Conservation (phyloP, 176 grass and related monocot genomes). For the Paspalum vaginatum region DNA sequence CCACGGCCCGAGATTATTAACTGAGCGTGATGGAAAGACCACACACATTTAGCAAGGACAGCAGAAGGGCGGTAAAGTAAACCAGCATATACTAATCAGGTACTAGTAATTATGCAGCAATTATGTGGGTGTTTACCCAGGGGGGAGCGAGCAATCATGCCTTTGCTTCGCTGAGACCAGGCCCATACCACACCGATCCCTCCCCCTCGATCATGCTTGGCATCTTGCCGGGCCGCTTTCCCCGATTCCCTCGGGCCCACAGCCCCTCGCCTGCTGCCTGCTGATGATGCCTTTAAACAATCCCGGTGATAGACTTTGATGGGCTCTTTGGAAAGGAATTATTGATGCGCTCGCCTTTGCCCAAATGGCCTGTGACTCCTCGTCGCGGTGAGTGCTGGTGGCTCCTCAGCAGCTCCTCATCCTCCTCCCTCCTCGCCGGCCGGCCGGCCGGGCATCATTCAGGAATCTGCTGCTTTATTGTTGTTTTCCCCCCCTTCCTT, state of each 20-base stretch:
- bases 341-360: conserved; percentile 45
- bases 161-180: conserved; percentile 44
- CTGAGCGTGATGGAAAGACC: too few relatives aligned
- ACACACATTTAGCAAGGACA: background rate
- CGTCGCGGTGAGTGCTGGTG: conserved; percentile 33
- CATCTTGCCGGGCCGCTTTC: conserved; percentile 45
- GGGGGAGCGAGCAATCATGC: conserved; percentile 13
- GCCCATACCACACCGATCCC: background rate
- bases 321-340: conserved; percentile 61
- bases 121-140: conserved; percentile 41
- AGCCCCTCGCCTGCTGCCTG: too few relatives aligned
- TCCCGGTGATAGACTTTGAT: conserved; percentile 52
- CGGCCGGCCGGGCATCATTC: conserved; percentile 54
- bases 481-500: too few relatives aligned
- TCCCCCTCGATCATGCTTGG: conserved; percentile 43
- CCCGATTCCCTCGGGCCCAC: conserved; percentile 53
- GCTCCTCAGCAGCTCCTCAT: background rate
- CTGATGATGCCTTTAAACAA: conserved; percentile 49
- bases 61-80: background rate
- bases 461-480: conserved; percentile 61
- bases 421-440: background rate
- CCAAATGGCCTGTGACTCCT: conserved; percentile 48
- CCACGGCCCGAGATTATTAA: too few relatives aligned
- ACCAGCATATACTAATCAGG: conserved; percentile 22
- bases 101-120: conserved; percentile 55